Evolutionary conservation across 495 filamentous ascomycete species (phyloP).

Genomic region (Bacidia rubella): DNA sequence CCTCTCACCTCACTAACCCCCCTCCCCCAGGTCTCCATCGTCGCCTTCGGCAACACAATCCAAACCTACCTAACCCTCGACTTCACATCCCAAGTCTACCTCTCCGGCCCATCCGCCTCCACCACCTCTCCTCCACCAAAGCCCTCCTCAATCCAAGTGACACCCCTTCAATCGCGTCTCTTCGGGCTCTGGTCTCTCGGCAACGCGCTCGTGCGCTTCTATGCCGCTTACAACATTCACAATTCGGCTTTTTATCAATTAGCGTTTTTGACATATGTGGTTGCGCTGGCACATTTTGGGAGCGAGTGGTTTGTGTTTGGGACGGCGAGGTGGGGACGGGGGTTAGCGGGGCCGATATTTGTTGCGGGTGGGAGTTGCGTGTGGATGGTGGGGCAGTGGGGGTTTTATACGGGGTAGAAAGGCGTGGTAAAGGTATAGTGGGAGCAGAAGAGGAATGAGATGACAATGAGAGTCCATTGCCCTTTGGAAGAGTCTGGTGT

Average conservation of each 20-base stretch:
- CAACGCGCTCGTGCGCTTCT: constrained; percentile 59
- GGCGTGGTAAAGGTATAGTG: too few species aligned
- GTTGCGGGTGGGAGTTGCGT: constrained; percentile 52
- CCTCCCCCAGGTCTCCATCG: constrained; percentile 31
- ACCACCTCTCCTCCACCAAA: constrained; percentile 25
- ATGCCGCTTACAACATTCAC: constrained; percentile 73
- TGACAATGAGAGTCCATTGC: too few species aligned
- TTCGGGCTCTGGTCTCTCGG: constrained; percentile 91
- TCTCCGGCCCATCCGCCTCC: constrained; percentile 33
- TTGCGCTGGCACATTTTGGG: constrained; percentile 70
- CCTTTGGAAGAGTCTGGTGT: too few species aligned
- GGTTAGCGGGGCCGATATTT: constrained; percentile 57
- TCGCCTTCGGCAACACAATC: constrained; percentile 66
- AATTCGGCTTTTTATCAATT: constrained; percentile 61
- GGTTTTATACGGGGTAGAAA: constrained; percentile 47
- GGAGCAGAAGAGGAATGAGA: too few species aligned
- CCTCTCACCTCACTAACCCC: background rate
- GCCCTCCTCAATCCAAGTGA: constrained; percentile 32
- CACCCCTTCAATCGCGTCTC: constrained; percentile 61
- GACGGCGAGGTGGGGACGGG: constrained; percentile 53
- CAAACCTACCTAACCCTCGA: constrained; percentile 64
- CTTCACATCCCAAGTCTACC: constrained; percentile 68
- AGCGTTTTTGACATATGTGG: constrained; percentile 61
- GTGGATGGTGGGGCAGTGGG: constrained; percentile 75
- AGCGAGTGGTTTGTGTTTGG: constrained; percentile 67